A percentile compares a stretch with the other conserved stretches of the same genome.
phyloP scores from a whole-genome alignment of 148 eudicot species.

The Camellia granthamiana region DNA sequence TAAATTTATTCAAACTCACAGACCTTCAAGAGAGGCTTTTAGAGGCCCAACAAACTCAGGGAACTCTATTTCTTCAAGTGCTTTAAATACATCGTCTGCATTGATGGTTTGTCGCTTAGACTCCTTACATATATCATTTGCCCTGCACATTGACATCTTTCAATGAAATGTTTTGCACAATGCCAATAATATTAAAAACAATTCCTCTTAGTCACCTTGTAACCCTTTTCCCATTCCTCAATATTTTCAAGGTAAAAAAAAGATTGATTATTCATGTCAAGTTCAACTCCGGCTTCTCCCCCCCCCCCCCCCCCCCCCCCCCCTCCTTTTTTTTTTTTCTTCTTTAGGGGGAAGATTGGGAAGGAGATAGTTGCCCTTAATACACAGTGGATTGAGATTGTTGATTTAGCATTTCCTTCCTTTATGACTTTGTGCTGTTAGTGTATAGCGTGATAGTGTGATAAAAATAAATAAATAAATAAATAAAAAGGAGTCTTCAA shows the following conservation, averaged over 20 bases:
- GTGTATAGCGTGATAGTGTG: neutral
- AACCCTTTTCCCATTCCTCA: neutral
- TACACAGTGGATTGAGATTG: neutral
- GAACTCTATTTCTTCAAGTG: constrained; percentile 87
- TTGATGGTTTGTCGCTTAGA: constrained; percentile 76
- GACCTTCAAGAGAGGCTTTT: constrained; percentile 66
- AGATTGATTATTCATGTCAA: neutral
- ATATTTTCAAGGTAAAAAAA: neutral
- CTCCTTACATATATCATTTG: constrained; percentile 83
- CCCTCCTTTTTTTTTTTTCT: neutral
- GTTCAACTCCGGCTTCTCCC: neutral
- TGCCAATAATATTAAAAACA: neutral
- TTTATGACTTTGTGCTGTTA: neutral
- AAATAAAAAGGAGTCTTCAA: no score
- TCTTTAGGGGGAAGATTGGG: neutral
- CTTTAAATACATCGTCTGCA: constrained; percentile 86
- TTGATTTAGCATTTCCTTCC: neutral
- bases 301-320: neutral
- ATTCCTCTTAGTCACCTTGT: neutral
- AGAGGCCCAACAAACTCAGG: constrained; percentile 73
- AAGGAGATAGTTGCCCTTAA: neutral
- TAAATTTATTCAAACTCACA: constrained; percentile 13
- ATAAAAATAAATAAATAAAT: no score
- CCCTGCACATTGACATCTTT: constrained; percentile 44
- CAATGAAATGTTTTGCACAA: neutral